A percentile compares a stretch with the other conserved stretches of the same genome.
Conservation (phyloP, 2,329 filamentous ascomycete genomes). For the Aspergillus sp. region DNA sequence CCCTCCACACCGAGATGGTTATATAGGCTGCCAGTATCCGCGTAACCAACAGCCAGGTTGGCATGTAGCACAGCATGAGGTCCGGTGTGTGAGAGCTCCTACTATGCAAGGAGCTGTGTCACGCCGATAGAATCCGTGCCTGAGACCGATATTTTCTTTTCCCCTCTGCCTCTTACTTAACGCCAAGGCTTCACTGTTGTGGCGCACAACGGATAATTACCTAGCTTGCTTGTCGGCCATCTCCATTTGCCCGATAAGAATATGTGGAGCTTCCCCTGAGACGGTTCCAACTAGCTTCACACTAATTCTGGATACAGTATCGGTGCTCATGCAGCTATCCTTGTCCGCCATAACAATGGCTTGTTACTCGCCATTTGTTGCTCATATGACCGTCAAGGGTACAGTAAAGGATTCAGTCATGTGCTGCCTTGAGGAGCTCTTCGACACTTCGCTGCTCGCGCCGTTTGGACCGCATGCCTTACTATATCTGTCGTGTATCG, state of each 20-base stretch:
- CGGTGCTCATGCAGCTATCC: neutral
- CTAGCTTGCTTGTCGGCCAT: too few species aligned
- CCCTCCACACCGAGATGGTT: neutral
- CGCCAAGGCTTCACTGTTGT: neutral
- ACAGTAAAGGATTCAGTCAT: neutral
- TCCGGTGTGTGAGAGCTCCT: neutral
- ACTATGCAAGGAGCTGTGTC: neutral
- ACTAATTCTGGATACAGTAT: neutral
- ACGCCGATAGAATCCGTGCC: neutral
- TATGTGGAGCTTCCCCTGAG: neutral
- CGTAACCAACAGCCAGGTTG: neutral
- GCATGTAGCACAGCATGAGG: neutral
- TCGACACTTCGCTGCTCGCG: neutral
- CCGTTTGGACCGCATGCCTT: neutral
- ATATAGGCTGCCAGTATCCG: neutral
- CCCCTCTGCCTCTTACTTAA: neutral
- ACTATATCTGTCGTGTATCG: neutral
- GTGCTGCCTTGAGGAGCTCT: neutral
- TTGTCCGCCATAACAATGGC: neutral
- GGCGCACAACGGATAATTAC: neutral
- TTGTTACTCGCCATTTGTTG: neutral
- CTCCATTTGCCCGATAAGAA: neutral
- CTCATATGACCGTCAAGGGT: neutral
- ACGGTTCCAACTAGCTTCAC: neutral
- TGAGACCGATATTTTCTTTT: neutral